A percentile compares a stretch with the other conserved stretches of the same genome.
Conservation (phyloP, 257 asterid genomes). For the Rehmannia glutinosa region DNA sequence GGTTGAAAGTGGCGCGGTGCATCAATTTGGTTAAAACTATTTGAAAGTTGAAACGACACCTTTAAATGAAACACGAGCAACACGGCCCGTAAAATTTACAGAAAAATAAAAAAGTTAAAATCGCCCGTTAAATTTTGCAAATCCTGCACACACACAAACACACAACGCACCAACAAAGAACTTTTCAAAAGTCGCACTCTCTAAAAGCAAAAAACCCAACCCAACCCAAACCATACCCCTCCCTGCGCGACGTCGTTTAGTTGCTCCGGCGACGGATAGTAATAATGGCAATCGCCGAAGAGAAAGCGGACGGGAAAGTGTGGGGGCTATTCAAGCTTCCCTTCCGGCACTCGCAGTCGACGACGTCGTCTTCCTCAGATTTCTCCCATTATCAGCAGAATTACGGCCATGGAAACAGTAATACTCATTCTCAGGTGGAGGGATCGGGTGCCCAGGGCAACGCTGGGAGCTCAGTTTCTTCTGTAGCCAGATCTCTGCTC, state of each 20-base stretch:
- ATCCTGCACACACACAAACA: slow-evolving; percentile 8
- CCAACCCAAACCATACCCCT: slow-evolving; percentile 7
- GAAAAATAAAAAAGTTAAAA: background rate
- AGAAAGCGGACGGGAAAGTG: slow-evolving; percentile 58
- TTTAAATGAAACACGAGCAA: no score
- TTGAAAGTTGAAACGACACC: background rate
- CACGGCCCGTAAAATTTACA: background rate
- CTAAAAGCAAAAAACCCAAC: slow-evolving; percentile 6
- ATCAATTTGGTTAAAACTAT: background rate
- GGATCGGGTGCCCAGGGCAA: slow-evolving; percentile 50
- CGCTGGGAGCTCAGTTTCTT: slow-evolving; percentile 63
- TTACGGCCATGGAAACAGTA: slow-evolving; percentile 44
- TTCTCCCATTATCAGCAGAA: slow-evolving; percentile 43
- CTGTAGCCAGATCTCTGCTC: slow-evolving; percentile 85
- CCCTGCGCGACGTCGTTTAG: slow-evolving; percentile 24
- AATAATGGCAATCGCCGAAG: slow-evolving; percentile 67
- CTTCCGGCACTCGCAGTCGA: slow-evolving; percentile 53
- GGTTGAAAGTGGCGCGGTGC: no score
- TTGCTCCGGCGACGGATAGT: slow-evolving; percentile 26
- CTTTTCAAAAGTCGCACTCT: slow-evolving; percentile 28
- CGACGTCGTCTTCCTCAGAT: slow-evolving; percentile 40
- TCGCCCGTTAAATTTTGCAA: slow-evolving; percentile 12
- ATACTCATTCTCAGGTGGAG: slow-evolving; percentile 43
- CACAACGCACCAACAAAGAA: slow-evolving; percentile 25
- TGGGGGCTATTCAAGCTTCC: slow-evolving; percentile 86